Evolutionary conservation across 139 green algal species (phyloP), one percentile per base, ranked within the genome.

Genomic region (Chlamydomonas eustigma): DNA sequence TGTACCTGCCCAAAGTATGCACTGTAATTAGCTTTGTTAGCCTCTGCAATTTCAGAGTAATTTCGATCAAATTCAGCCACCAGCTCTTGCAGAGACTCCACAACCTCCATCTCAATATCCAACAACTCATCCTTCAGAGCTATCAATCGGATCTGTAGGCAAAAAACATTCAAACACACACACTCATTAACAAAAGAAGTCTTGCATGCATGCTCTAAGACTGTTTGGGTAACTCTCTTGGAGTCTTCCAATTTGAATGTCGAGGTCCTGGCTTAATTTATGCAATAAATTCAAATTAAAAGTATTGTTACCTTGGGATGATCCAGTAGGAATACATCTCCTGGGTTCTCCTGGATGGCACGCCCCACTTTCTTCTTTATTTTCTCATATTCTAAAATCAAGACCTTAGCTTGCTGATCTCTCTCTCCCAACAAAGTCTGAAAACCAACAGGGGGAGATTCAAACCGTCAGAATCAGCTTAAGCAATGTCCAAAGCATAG

Each of bases 41-140:
- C 51, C 50, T 93, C 89, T 4, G 85, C 84, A 22, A 94, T 80
- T 66, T 93, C 88, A 37, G 52, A 82, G 87, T 92, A 92, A 78
- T 86, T 87, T 73, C 85, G 78, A 83, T 94, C 89, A 82, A 92
- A 94, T 75, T 94, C 87, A n/a, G 81, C 76, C 71, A 92, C 63
- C 58, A 91, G 76, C n/a, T 91, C 87, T 1, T 74, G 75, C 58
- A 85, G 68, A 74, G 88, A 64, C 81, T 96, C 91, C 76, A 90
- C 77, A 4, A 76, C 51, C 76, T 89, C 83, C 73, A 87, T 71
- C 78, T 91, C 88, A 35, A 90, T 81, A 3, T 81, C 82, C 75
- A 94, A 75, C 66, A 96, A 84, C 69, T 81, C 50, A 37, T 94
- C 82, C 51, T 91, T 86, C 28, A 92, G 81, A 8, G 73, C 31